Conservation (phyloP, 2,329 filamentous ascomycete species). For the Colletotrichum ledebouriae region DNA sequence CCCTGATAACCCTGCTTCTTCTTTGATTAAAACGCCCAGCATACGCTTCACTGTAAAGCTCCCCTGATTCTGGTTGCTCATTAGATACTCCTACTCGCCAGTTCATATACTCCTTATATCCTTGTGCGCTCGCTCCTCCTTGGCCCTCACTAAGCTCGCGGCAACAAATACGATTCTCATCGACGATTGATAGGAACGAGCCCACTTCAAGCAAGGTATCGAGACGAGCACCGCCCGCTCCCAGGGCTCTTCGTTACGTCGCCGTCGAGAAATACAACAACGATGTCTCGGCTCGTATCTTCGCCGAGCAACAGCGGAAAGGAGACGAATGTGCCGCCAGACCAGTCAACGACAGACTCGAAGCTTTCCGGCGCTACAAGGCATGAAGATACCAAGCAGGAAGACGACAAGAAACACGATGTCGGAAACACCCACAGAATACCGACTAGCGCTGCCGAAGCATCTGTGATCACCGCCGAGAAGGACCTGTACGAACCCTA, state of each 20-base stretch:
- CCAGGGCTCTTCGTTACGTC: not conserved
- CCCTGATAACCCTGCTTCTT: too few species aligned
- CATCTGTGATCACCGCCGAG: slow-evolving; percentile 32
- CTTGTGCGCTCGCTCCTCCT: too few species aligned
- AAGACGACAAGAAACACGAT: slow-evolving; percentile 13
- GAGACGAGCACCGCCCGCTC: too few species aligned
- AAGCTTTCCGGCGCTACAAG: slow-evolving; percentile 22
- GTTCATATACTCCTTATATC: too few species aligned
- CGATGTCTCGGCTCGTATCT: slow-evolving; percentile 24
- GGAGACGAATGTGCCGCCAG: slow-evolving; percentile 17
- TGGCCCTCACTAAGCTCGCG: too few species aligned
- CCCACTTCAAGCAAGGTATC: too few species aligned
- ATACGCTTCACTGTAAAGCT: too few species aligned
- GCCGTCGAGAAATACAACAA: not conserved
- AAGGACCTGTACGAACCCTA: slow-evolving; percentile 38
- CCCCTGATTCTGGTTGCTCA: too few species aligned
- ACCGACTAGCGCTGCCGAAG: slow-evolving; percentile 27
- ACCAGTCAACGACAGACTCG: slow-evolving; percentile 23
- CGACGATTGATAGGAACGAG: too few species aligned
- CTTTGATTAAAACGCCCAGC: too few species aligned
- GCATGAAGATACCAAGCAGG: not conserved
- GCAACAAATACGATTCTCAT: too few species aligned
- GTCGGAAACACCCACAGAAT: slow-evolving; percentile 27
- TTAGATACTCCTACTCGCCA: too few species aligned
- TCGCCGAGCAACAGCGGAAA: slow-evolving; percentile 27